These are phyloP conservation scores for Kwoniella sp. DNA, from an alignment of 768 basidiomycete species.

Conservation along the genomic window DNA sequence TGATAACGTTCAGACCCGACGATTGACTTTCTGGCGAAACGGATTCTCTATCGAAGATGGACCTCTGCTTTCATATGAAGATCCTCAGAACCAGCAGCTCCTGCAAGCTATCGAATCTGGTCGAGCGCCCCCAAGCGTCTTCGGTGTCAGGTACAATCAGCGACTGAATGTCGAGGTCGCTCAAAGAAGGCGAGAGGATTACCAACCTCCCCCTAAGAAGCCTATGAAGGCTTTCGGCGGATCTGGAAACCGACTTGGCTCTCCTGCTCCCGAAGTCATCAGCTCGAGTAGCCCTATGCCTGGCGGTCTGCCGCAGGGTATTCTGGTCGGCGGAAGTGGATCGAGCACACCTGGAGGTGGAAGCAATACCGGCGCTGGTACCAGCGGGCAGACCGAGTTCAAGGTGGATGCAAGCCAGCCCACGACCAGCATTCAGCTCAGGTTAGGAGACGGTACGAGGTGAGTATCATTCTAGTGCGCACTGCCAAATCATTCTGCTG, in stretches of 20 bases:
- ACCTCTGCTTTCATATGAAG: constrained; percentile 77
- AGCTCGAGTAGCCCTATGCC: constrained; percentile 24
- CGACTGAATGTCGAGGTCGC: constrained; percentile 79
- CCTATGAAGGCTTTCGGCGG: constrained; percentile 66
- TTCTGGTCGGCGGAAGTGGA: constrained; percentile 17
- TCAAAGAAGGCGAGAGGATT: constrained; percentile 71
- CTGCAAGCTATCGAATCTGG: constrained; percentile 78
- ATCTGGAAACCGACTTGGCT: constrained; percentile 76
- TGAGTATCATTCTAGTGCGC: constrained; percentile 49
- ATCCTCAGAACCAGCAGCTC: constrained; percentile 70
- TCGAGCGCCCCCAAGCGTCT: constrained; percentile 72
- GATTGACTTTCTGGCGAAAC: constrained; percentile 87
- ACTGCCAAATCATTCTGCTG: not conserved
- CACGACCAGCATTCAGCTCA: constrained; percentile 84
- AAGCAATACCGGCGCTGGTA: constrained; percentile 41
- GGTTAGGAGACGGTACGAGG: constrained; percentile 89
- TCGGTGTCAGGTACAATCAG: constrained; percentile 74
- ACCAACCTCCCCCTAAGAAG: constrained; percentile 63
- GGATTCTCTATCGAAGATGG: constrained; percentile 92
- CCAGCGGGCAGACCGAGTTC: constrained; percentile 62
- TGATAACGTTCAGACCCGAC: constrained; percentile 67
- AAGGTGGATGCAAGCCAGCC: constrained; percentile 80
- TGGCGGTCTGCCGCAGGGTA: constrained; percentile 28
- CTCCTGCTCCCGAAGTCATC: constrained; percentile 63
- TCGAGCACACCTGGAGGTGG: constrained; percentile 13